phyloP scores from a whole-genome alignment of 768 basidiomycete genomes.

The Phallus indusiatus region DNA sequence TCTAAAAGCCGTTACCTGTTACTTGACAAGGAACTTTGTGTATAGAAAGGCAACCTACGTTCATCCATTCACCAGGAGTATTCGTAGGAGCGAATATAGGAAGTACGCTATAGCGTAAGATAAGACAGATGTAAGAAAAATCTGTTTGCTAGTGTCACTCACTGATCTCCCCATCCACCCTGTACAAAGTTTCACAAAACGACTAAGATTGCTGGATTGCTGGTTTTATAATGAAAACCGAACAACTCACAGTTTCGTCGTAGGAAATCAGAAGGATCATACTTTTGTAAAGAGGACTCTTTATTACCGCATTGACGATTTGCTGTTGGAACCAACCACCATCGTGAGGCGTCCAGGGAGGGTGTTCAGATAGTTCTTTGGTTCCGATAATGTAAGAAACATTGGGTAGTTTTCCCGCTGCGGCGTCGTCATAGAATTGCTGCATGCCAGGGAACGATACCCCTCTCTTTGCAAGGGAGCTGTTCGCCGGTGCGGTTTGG shows the following conservation, averaged over 20 bases:
- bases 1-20: neutral
- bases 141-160: neutral
- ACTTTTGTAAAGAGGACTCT: conserved; percentile 5
- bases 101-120: neutral
- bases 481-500: neutral
- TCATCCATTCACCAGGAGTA: conserved; percentile 10
- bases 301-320: conserved; percentile 9
- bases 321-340: conserved; percentile 9
- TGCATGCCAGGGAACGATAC: conserved; percentile 3
- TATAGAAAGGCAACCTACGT: neutral
- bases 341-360: conserved; percentile 3
- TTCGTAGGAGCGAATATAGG: neutral
- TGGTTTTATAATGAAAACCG: neutral
- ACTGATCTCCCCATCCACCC: conserved; percentile 9
- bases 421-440: conserved; percentile 2
- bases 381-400: conserved; percentile 4
- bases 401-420: conserved; percentile 1
- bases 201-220: too few relatives aligned
- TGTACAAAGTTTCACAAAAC: too few relatives aligned
- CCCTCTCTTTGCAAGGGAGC: neutral
- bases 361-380: conserved; percentile 8
- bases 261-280: conserved; percentile 9
- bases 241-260: conserved; percentile 5
- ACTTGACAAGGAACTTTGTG: neutral
- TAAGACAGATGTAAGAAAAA: neutral